Conservation (phyloP, 2,329 filamentous ascomycete genomes). For the Escovopsis weberi region DNA sequence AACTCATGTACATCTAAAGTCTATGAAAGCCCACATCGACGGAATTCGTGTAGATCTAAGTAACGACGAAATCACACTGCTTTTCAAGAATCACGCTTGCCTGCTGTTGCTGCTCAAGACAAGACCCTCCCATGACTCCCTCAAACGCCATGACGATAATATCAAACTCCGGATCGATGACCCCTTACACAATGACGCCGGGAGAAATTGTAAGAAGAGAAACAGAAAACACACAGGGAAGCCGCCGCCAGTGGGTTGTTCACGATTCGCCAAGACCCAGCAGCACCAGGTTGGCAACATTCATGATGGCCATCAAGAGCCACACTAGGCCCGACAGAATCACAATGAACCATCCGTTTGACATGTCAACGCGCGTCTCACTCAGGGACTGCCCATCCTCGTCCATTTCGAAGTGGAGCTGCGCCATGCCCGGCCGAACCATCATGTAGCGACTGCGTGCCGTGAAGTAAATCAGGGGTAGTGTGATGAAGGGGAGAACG, state of each 20-base stretch:
- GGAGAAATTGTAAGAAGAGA: background rate
- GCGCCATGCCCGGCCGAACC: slow-evolving; percentile 33
- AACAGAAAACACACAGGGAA: background rate
- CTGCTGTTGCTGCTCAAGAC: too few relatives aligned
- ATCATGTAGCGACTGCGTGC: slow-evolving; percentile 70
- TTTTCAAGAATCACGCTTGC: too few relatives aligned
- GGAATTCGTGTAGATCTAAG: too few relatives aligned
- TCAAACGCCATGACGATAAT: too few relatives aligned
- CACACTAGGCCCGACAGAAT: slow-evolving; percentile 47
- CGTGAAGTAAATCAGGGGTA: slow-evolving; percentile 76
- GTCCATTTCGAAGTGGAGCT: slow-evolving; percentile 17
- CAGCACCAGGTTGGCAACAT: slow-evolving; percentile 60
- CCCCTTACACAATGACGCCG: background rate
- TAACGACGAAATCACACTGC: too few relatives aligned
- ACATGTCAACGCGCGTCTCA: slow-evolving; percentile 40
- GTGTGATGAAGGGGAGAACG: slow-evolving; percentile 68
- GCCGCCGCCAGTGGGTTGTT: background rate
- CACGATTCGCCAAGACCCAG: slow-evolving; percentile 25
- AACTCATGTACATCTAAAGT: too few relatives aligned
- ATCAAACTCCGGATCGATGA: too few relatives aligned
- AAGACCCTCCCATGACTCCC: too few relatives aligned
- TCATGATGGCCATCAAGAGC: slow-evolving; percentile 63
- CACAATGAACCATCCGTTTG: slow-evolving; percentile 53
- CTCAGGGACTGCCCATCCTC: slow-evolving; percentile 5
- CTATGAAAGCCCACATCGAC: too few relatives aligned